These are phyloP conservation scores for Elsinoe arachidis DNA, from an alignment of 2,329 filamentous ascomycete genomes.

Conservation along the genomic window DNA sequence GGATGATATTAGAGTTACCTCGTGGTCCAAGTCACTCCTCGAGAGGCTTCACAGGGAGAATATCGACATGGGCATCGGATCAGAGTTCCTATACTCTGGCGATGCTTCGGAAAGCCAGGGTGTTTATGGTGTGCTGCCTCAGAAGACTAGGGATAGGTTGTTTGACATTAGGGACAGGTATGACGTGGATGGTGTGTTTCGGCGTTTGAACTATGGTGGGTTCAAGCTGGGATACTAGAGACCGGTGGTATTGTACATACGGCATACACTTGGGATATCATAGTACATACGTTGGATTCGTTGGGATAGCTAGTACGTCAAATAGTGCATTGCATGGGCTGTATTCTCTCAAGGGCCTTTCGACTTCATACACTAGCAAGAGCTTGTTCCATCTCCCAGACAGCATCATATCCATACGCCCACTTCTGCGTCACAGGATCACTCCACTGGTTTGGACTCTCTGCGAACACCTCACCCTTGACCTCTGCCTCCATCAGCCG, in stretches of 20 bases:
- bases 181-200: slow-evolving; percentile 34
- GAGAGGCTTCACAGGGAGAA: slow-evolving; percentile 4
- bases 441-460: slow-evolving; percentile 42
- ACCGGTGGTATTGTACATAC: background rate
- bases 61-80: background rate
- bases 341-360: no score
- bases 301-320: background rate
- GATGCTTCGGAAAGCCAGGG: slow-evolving; percentile 29
- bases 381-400: background rate
- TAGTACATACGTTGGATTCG: no score
- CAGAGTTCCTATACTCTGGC: slow-evolving; percentile 2
- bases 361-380: background rate
- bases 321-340: background rate
- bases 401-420: slow-evolving; percentile 43
- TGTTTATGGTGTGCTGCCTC: slow-evolving; percentile 34
- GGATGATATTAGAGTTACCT: slow-evolving; percentile 1
- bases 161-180: slow-evolving; percentile 30
- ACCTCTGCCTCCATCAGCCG: slow-evolving; percentile 25
- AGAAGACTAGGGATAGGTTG: slow-evolving; percentile 28
- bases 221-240: slow-evolving; percentile 31
- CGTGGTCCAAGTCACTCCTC: background rate
- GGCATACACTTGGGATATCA: background rate
- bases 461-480: slow-evolving; percentile 28
- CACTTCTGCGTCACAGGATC: slow-evolving; percentile 40
- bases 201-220: slow-evolving; percentile 34